Conservation (phyloP, 2,329 filamentous ascomycete species). For the Aureobasidium lini region DNA sequence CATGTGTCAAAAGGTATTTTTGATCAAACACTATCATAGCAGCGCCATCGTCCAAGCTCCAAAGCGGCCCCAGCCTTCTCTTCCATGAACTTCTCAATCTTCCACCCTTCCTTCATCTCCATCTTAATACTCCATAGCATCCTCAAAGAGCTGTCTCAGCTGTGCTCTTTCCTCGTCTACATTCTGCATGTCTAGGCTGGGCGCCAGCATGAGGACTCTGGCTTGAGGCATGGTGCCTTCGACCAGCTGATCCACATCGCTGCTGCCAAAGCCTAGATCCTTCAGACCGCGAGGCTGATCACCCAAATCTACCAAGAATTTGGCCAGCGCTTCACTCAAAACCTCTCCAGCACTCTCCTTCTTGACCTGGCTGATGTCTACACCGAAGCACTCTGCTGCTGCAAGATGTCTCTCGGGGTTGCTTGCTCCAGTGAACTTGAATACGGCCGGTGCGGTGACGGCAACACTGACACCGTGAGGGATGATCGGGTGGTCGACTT, state of each 20-base stretch:
- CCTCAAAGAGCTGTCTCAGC: constrained; percentile 40
- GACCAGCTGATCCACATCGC: constrained; percentile 74
- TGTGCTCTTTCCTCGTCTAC: constrained; percentile 43
- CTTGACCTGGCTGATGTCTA: constrained; percentile 82
- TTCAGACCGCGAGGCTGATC: constrained; percentile 86
- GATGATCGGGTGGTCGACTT: constrained; percentile 69
- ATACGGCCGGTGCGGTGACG: constrained; percentile 87
- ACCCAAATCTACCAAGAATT: constrained; percentile 75
- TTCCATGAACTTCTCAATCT: background rate
- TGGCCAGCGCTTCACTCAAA: constrained; percentile 69
- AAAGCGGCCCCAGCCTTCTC: background rate
- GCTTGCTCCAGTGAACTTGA: constrained; percentile 82
- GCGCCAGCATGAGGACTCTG: constrained; percentile 84
- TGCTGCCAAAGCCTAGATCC: constrained; percentile 67
- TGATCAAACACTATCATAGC: background rate
- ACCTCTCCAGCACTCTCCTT: constrained; percentile 84
- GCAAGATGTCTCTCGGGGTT: constrained; percentile 88
- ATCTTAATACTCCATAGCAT: constrained; percentile 37
- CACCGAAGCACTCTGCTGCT: constrained; percentile 83
- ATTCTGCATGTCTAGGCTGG: constrained; percentile 53
- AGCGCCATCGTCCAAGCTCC: background rate
- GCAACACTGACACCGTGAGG: constrained; percentile 94
- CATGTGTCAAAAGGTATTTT: background rate
- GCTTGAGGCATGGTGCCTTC: constrained; percentile 92
- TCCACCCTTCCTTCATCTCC: background rate